phyloP scores from a whole-genome alignment of 2,329 filamentous ascomycete species.

The Fusarium veterinarium region DNA sequence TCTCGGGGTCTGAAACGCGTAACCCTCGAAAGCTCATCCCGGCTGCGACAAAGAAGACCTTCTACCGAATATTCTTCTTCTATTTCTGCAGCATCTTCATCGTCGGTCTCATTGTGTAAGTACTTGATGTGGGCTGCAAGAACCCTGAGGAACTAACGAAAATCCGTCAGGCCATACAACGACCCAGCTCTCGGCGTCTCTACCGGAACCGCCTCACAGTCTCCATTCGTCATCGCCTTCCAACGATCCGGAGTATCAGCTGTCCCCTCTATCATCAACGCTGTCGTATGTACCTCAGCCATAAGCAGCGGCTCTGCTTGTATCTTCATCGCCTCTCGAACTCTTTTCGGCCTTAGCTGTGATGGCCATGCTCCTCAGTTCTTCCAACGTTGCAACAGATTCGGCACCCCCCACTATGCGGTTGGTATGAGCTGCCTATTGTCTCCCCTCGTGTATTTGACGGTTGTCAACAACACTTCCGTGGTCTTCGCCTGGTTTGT shows the following conservation, averaged over 20 bases:
- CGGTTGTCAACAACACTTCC: background rate
- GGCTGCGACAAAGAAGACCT: background rate
- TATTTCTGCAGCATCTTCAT: background rate
- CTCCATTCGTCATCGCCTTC: background rate
- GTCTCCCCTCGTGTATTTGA: background rate
- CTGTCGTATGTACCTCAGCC: background rate
- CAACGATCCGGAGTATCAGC: background rate
- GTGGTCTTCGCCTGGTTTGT: background rate
- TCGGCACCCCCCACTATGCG: background rate
- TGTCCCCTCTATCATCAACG: background rate
- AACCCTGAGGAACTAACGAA: rapidly evolving
- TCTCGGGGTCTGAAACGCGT: background rate
- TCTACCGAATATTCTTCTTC: background rate
- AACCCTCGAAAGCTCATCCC: background rate
- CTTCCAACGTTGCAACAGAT: background rate
- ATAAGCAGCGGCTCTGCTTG: background rate
- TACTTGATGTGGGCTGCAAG: rapidly evolving
- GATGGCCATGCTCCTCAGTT: background rate
- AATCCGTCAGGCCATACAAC: background rate
- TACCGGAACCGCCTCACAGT: background rate
- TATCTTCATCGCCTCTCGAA: background rate
- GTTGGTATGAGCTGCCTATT: background rate
- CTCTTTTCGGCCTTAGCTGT: background rate
- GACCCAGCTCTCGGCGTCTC: background rate
- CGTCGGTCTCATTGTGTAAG: background rate